Evolutionary conservation across 192 early-diverging fungal genomes (phyloP), one percentile per base, ranked within the genome.

Genomic region (Mortierella claussenii): DNA sequence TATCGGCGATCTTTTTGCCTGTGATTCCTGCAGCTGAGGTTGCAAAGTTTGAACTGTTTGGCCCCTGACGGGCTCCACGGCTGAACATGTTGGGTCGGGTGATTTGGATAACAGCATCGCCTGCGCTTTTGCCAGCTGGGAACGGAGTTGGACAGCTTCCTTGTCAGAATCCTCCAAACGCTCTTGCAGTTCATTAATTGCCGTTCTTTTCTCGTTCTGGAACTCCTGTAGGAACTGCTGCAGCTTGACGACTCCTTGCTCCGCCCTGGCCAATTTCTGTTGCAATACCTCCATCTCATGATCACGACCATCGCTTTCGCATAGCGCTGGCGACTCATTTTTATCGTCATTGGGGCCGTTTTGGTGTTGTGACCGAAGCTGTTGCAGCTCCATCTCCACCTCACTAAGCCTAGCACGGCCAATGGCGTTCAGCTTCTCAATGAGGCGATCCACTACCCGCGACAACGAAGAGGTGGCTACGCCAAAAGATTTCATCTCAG

Each of bases 221-320:
- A 75, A 75, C 51, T 75, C 70, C 9, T 75, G 63, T 0, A 75
- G 33, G 32, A 75, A 75, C 51, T 75, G 70, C 36, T 66, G 70
- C 21, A 75, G 26, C 46, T 66, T 75, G 36, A 44, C 26, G n/a
- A 75, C 52, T 18, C 50, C 63, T 1, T 54, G 47, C 36, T 75
- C 63, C 4, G 62, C 56, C 21, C 30, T 51, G 0, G 23, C 31
- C 42, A 75, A 40, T 27, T 75, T 53, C 13, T 55, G 42, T 17
- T 31, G 36, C 24, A 75, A 26, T 6, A 43, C 49, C 13, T 65
- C 42, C 2, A 18, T 13, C 7, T 15, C 27, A 10, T 32, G 6
- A n/a, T 49, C 26, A 20, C 12, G 2, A 11, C 40, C 40, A 8
- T 11, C 17, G 8, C 40, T 42, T 42, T 42, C 10, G 17, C 34